These are phyloP conservation scores for Entamoeba dispar DNA, from an alignment of 208 protist genomes.

Conservation along the genomic window DNA sequence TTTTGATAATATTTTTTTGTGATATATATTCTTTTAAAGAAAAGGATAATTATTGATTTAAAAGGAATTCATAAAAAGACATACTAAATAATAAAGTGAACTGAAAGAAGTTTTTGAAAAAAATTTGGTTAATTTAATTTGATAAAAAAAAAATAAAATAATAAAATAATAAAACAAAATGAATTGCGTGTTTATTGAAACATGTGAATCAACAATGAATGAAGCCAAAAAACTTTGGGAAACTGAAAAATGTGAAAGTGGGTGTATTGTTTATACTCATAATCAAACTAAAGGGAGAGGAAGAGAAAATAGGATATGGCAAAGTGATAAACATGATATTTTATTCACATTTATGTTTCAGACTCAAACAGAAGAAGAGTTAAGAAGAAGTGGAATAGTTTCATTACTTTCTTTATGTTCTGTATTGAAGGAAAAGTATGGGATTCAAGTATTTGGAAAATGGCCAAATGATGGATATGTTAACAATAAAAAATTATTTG, in stretches of 20 bases:
- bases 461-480: background rate
- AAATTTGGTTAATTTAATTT: too few relatives aligned
- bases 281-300: background rate
- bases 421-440: background rate
- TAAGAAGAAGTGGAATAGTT: background rate
- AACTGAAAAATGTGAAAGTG: background rate
- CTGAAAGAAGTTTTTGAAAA: too few relatives aligned
- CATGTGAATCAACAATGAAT: background rate
- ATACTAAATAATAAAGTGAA: too few relatives aligned
- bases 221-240: background rate
- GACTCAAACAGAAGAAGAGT: background rate
- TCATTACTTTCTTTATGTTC: background rate
- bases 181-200: background rate
- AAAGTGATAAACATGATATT: background rate
- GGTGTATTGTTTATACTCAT: background rate
- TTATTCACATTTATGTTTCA: background rate
- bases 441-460: background rate
- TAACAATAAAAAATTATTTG: background rate
- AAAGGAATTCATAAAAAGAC: too few relatives aligned
- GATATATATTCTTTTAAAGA: too few relatives aligned
- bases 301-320: background rate
- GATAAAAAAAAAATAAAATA: too few relatives aligned
- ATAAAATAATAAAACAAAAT: too few relatives aligned
- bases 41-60: too few relatives aligned
- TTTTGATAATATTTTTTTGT: too few relatives aligned